These are phyloP conservation scores for Nephelium lappaceum DNA, from an alignment of 345 rosid species.

Conservation along the genomic window DNA sequence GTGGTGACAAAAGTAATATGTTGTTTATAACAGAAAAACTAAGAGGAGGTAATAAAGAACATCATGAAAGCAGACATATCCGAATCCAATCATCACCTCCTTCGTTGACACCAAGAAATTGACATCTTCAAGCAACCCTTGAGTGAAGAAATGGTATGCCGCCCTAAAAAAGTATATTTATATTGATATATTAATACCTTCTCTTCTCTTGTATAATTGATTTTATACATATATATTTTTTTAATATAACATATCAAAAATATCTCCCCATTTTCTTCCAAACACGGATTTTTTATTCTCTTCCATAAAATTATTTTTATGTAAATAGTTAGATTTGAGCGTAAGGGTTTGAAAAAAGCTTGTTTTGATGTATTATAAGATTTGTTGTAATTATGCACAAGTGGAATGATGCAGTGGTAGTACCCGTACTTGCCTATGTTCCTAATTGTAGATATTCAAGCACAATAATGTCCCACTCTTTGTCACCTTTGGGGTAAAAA, in stretches of 20 bases:
- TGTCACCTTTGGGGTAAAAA: too few species aligned
- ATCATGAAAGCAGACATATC: constrained; percentile 34
- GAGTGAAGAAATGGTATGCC: constrained; percentile 26
- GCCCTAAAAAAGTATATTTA: neutral
- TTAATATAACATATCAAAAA: too few species aligned
- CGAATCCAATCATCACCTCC: constrained; percentile 38
- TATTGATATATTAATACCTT: neutral
- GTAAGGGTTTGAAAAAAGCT: too few species aligned
- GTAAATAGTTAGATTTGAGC: too few species aligned
- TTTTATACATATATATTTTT: neutral
- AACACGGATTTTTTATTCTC: too few species aligned
- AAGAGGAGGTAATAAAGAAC: neutral
- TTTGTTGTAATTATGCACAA: too few species aligned
- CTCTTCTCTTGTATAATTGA: neutral
- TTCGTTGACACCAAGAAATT: constrained; percentile 44
- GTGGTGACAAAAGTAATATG: neutral
- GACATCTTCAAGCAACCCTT: constrained; percentile 29
- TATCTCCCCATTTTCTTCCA: too few species aligned
- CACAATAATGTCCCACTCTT: too few species aligned
- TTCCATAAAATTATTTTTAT: too few species aligned
- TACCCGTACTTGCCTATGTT: too few species aligned
- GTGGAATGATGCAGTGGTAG: too few species aligned
- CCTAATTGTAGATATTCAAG: too few species aligned
- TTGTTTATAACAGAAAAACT: neutral
- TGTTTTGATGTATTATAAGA: neutral